Evolutionary conservation across 495 filamentous ascomycete genomes (phyloP).

Genomic region (Cudoniella acicularis): DNA sequence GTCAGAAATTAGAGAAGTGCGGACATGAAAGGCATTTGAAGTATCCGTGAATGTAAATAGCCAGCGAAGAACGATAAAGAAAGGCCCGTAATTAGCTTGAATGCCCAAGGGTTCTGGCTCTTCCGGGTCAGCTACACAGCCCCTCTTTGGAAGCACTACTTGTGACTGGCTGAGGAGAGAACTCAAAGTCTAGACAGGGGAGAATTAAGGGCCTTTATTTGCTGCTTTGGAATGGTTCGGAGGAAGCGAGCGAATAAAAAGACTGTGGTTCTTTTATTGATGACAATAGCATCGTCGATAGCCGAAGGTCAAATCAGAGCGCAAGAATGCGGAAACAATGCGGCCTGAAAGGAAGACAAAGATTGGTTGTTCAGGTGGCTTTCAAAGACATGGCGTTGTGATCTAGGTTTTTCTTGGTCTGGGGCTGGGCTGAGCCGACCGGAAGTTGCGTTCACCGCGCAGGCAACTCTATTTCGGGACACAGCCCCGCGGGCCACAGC

Average conservation of each 20-base stretch:
- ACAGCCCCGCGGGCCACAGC: too few species aligned
- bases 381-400: not conserved
- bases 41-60: too few species aligned
- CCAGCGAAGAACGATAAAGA: not conserved
- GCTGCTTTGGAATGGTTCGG: not conserved
- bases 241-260: not conserved
- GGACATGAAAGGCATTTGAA: not conserved
- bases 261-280: too few species aligned
- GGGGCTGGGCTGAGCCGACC: not conserved
- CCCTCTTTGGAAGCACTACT: not conserved
- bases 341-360: too few species aligned
- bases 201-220: not conserved
- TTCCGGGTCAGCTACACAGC: not conserved
- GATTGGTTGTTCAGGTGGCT: too few species aligned
- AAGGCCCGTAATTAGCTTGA: not conserved
- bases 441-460: not conserved
- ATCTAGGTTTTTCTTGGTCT: not conserved
- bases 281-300: too few species aligned
- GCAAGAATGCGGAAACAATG: too few species aligned
- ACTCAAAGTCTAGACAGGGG: not conserved
- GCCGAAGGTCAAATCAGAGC: too few species aligned
- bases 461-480: not conserved
- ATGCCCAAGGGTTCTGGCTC: not conserved
- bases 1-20: not conserved
- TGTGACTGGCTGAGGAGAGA: not conserved